Percentiles rank a stretch among this genome's conserved stretches.
Evolutionary conservation across 371 early-diverging fungal species (phyloP).

Genomic region (Syncephalastrum contaminatum): DNA sequence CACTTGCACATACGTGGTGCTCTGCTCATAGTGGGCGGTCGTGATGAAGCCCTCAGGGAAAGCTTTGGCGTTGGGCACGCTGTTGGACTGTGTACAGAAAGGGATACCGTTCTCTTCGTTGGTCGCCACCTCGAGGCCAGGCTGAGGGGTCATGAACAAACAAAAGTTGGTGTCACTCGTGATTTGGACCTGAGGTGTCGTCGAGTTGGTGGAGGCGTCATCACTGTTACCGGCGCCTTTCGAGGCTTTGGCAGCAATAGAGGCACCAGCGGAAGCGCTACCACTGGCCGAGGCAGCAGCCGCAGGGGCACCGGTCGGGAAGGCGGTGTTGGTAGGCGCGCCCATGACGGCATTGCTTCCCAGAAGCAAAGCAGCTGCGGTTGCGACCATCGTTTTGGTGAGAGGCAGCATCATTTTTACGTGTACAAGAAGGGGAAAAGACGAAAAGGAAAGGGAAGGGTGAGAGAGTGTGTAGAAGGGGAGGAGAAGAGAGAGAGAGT

Average conservation of each 20-base stretch:
- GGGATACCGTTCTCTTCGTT: slow-evolving; percentile 37
- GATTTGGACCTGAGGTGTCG: slow-evolving; percentile 15
- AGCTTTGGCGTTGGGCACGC: slow-evolving; percentile 16
- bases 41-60: slow-evolving; percentile 47
- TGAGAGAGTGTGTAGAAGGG: not conserved
- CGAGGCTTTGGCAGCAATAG: slow-evolving; percentile 3
- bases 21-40: slow-evolving; percentile 32
- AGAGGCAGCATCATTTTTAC: too few species aligned
- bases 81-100: slow-evolving; percentile 23
- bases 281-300: too few species aligned
- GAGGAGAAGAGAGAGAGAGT: not conserved
- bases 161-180: slow-evolving; percentile 30
- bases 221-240: not conserved
- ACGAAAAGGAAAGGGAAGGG: not conserved
- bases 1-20: slow-evolving; percentile 35
- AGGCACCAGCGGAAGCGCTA: slow-evolving; percentile 1
- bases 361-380: too few species aligned
- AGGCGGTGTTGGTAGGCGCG: too few species aligned
- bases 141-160: slow-evolving; percentile 39
- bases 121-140: slow-evolving; percentile 33
- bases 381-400: too few species aligned
- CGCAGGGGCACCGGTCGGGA: too few species aligned
- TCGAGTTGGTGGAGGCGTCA: too few species aligned
- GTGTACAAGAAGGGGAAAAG: not conserved
- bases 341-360: too few species aligned